Conservation (phyloP, 257 asterid genomes). For the Ocimum tenuiflorum region DNA sequence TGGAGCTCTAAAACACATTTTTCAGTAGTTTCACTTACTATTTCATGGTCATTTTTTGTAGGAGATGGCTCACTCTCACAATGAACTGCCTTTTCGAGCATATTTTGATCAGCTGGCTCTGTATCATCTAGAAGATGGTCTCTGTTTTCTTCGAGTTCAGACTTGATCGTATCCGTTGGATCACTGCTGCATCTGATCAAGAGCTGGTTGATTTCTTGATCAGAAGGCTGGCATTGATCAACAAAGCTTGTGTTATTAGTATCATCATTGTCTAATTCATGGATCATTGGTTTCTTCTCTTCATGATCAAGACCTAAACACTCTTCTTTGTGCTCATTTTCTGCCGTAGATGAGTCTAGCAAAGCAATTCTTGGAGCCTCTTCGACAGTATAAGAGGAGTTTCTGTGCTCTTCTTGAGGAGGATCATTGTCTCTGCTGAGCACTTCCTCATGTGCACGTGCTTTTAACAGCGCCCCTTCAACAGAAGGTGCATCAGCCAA, state of each 20-base stretch:
- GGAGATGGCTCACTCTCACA: slow-evolving; percentile 3
- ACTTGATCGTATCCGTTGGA: slow-evolving; percentile 2
- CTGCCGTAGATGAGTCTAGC: neutral
- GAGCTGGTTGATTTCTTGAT: slow-evolving; percentile 11
- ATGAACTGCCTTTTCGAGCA: slow-evolving; percentile 10
- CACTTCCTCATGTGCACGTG: neutral
- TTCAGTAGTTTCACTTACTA: neutral
- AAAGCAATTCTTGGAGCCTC: slow-evolving; percentile 10
- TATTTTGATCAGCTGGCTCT: neutral
- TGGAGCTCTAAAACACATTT: neutral
- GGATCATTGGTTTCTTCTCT: slow-evolving; percentile 15
- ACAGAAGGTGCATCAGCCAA: neutral
- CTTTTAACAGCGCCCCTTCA: slow-evolving; percentile 1
- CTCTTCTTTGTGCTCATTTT: slow-evolving; percentile 9
- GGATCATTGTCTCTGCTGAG: slow-evolving; percentile 11
- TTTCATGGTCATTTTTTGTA: neutral
- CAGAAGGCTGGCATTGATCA: slow-evolving; percentile 2
- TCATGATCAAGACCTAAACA: slow-evolving; percentile 4
- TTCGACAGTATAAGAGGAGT: neutral
- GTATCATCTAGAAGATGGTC: slow-evolving; percentile 10
- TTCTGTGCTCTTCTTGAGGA: slow-evolving; percentile 13
- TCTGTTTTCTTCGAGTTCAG: slow-evolving; percentile 2
- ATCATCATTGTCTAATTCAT: slow-evolving; percentile 14
- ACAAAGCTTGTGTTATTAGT: neutral
- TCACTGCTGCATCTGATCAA: neutral